Evolutionary conservation across 108 stramenopile species (phyloP).

Genomic region (Aureococcus anophagefferens): DNA sequence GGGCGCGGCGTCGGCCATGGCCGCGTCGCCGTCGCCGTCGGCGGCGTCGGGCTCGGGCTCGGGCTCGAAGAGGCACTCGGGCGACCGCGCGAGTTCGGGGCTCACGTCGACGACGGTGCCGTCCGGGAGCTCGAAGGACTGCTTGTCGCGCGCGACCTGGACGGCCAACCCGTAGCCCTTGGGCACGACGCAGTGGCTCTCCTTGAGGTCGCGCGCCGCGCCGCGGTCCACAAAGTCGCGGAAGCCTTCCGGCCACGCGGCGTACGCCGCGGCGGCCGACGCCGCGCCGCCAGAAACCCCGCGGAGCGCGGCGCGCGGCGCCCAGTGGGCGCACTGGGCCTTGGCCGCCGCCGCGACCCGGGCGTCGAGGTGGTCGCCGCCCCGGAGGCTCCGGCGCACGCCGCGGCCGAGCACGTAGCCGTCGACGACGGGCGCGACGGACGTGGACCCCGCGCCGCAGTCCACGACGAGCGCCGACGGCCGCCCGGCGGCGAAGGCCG

Average conservation of each 20-base stretch:
- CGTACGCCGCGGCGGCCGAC: no score
- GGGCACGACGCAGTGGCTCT: neutral
- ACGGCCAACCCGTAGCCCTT: no score
- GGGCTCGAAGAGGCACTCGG: conserved; percentile 9
- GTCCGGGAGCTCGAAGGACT: conserved; percentile 14
- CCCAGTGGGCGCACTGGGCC: no score
- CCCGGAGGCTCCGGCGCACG: neutral
- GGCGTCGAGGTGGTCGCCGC: neutral
- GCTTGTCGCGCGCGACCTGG: neutral
- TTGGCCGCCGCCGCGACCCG: neutral
- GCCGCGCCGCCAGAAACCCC: no score
- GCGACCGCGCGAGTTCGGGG: neutral
- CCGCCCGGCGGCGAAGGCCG: conserved; percentile 80
- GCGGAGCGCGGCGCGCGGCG: no score
- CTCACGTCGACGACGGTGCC: conserved; percentile 13
- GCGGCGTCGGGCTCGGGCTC: conserved; percentile 6
- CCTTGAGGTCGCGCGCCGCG: conserved; percentile 1
- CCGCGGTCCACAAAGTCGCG: neutral
- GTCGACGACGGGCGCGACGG: conserved; percentile 6
- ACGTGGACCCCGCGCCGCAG: neutral
- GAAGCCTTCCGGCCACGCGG: no score
- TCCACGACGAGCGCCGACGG: neutral
- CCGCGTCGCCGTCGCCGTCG: neutral
- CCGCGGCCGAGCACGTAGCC: neutral
- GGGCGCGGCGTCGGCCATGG: neutral